These are phyloP conservation scores for Ceratobasidium sp. DNA, from an alignment of 1,284 basidiomycete species.

Conservation along the genomic window DNA sequence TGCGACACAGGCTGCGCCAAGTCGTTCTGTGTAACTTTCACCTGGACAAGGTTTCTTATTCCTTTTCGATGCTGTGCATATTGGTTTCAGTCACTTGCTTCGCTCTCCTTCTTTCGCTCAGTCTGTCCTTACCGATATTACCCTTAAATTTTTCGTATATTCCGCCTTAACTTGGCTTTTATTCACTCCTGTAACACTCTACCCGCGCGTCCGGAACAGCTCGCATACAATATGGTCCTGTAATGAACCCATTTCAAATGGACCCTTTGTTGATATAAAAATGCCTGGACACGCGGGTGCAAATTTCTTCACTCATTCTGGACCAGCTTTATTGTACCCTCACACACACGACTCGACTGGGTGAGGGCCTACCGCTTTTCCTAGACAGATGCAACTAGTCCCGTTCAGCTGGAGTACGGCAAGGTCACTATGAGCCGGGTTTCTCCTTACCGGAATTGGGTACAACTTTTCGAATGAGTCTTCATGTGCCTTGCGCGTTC, in stretches of 20 bases:
- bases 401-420: conserved; percentile 63
- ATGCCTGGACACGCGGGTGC: not conserved
- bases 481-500: no score
- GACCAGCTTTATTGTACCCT: conserved; percentile 68
- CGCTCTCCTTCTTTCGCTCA: no score
- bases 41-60: not conserved
- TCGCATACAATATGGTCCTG: conserved; percentile 1
- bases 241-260: conserved; percentile 17
- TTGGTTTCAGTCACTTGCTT: not conserved
- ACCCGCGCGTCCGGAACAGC: not conserved
- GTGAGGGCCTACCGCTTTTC: conserved; percentile 67
- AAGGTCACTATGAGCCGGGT: conserved; percentile 58
- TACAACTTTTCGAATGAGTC: conserved; percentile 19
- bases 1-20: conserved; percentile 8
- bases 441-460: conserved; percentile 67
- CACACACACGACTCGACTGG: conserved; percentile 54
- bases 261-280: conserved; percentile 17
- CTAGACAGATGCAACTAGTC: conserved; percentile 56
- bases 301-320: conserved; percentile 59
- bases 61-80: not conserved
- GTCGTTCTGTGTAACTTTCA: not conserved
- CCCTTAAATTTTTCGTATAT: not conserved
- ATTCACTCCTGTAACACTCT: not conserved
- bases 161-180: not conserved
- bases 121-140: not conserved